Percentiles rank a stretch among this genome's conserved stretches.
Conservation (phyloP, 805 yeast species). For the Starmerella sp. region DNA sequence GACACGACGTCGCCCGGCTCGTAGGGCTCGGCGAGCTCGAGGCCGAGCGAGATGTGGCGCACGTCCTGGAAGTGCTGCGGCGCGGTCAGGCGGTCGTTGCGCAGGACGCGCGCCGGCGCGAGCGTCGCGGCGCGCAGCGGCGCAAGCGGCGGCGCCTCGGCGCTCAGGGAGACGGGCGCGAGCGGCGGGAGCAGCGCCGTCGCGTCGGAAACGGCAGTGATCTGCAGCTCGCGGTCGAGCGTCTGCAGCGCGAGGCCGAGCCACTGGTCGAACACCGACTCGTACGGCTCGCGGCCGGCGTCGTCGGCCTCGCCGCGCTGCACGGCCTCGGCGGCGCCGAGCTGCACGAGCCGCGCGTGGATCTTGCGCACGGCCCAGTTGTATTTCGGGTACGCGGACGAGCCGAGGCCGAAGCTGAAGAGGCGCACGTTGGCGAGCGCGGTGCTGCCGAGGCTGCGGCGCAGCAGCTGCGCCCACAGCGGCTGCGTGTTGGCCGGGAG, state of each 20-base stretch:
- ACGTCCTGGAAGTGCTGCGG: slow-evolving; percentile 83
- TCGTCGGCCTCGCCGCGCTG: slow-evolving; percentile 86
- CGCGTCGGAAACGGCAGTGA: background rate
- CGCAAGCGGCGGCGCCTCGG: background rate
- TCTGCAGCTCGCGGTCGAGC: slow-evolving; percentile 14
- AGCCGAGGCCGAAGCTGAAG: slow-evolving; percentile 84
- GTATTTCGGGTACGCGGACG: slow-evolving; percentile 78
- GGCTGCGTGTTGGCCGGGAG: slow-evolving; percentile 65
- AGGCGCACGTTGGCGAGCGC: slow-evolving; percentile 51
- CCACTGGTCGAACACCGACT: slow-evolving; percentile 70
- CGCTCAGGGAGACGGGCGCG: background rate
- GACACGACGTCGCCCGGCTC: slow-evolving; percentile 74
- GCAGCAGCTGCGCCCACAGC: slow-evolving; percentile 65
- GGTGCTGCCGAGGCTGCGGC: slow-evolving; percentile 50
- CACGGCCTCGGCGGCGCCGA: slow-evolving; percentile 67
- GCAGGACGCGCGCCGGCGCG: slow-evolving; percentile 36
- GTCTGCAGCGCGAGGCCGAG: slow-evolving; percentile 29
- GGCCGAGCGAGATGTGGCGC: slow-evolving; percentile 43
- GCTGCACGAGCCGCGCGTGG: slow-evolving; percentile 63
- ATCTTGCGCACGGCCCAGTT: slow-evolving; percentile 80
- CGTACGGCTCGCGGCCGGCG: slow-evolving; percentile 56
- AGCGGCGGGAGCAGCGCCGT: slow-evolving; percentile 16
- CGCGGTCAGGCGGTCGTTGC: slow-evolving; percentile 54
- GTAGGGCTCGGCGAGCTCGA: slow-evolving; percentile 28
- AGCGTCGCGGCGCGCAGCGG: background rate